A percentile compares a stretch with the other conserved stretches of the same genome.
Evolutionary conservation across 2,329 filamentous ascomycete species (phyloP).

Genomic region (Raffaelea deltoideospora): DNA sequence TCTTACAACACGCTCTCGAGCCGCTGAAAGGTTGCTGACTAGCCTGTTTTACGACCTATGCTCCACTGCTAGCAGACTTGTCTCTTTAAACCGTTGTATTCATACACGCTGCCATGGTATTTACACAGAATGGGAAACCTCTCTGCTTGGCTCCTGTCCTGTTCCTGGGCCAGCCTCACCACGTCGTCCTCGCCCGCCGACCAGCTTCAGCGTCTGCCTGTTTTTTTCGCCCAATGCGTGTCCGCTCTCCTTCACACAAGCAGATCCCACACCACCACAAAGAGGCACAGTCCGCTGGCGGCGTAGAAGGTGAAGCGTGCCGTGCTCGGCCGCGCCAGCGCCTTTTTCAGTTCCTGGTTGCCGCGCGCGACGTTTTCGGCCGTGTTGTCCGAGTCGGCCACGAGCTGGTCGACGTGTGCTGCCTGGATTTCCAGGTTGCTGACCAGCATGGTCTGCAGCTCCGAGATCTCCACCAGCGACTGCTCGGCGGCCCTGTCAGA

Average conservation of each 20-base stretch:
- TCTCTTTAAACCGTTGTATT: too few relatives aligned
- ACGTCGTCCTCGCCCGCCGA: too few relatives aligned
- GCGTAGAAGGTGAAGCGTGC: conserved; percentile 69
- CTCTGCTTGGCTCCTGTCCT: too few relatives aligned
- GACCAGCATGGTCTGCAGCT: conserved; percentile 79
- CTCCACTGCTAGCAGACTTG: too few relatives aligned
- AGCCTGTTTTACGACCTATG: too few relatives aligned
- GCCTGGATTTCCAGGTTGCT: conserved; percentile 74
- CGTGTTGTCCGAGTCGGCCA: conserved; percentile 67
- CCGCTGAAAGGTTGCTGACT: too few relatives aligned
- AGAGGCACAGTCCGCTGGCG: conserved; percentile 59
- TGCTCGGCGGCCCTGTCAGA: conserved; percentile 62
- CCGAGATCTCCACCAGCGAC: conserved; percentile 81
- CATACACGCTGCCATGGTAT: too few relatives aligned
- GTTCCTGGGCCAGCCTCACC: too few relatives aligned
- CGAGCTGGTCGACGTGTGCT: conserved; percentile 77
- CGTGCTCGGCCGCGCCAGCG: conserved; percentile 54
- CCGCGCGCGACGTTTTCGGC: conserved; percentile 76
- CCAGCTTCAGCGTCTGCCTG: too few relatives aligned
- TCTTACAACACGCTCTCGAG: too few relatives aligned
- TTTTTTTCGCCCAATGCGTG: not conserved
- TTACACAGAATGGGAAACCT: too few relatives aligned
- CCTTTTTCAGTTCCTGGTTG: conserved; percentile 82
- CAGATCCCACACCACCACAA: conserved; percentile 65
- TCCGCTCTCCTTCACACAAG: conserved; percentile 29